Evolutionary conservation across 148 eudicot species (phyloP).

Genomic region (Persicaria tinctoria): DNA sequence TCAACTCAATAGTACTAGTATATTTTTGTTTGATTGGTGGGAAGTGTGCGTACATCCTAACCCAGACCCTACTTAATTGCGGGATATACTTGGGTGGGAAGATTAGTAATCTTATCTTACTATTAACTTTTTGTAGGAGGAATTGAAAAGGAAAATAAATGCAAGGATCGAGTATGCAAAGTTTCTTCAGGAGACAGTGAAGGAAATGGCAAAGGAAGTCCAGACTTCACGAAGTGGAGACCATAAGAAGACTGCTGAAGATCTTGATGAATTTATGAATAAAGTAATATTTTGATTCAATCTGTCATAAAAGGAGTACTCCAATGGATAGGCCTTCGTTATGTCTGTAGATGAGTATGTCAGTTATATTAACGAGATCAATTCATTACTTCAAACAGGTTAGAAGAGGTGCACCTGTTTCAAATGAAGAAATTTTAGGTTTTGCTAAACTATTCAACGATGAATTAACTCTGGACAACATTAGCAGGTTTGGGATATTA

Average conservation of each 20-base stretch:
- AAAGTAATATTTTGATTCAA: conserved; percentile 24
- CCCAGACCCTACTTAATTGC: no score
- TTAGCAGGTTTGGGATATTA: conserved; percentile 55
- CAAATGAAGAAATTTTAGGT: conserved; percentile 70
- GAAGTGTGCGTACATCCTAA: neutral
- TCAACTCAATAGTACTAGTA: neutral
- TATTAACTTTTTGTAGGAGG: conserved; percentile 40
- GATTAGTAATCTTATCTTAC: neutral
- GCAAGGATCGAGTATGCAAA: conserved; percentile 87
- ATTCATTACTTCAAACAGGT: conserved; percentile 33
- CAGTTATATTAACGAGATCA: neutral
- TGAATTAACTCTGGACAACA: conserved; percentile 79
- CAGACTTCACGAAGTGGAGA: conserved; percentile 78
- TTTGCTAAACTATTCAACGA: conserved; percentile 86
- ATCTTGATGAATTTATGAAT: conserved; percentile 79
- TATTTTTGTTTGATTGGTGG: neutral
- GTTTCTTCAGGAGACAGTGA: conserved; percentile 78
- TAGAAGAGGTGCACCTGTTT: conserved; percentile 64
- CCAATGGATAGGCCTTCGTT: neutral
- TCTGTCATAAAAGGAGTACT: neutral
- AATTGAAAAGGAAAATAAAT: conserved; percentile 51
- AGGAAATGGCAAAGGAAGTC: conserved; percentile 90
- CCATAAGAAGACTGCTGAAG: conserved; percentile 63
- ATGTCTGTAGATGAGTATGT: neutral
- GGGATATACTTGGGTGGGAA: neutral